A percentile compares a stretch with the other conserved stretches of the same genome.
Conservation (phyloP, 2,329 filamentous ascomycete species). For the Aspergillus hortae region DNA sequence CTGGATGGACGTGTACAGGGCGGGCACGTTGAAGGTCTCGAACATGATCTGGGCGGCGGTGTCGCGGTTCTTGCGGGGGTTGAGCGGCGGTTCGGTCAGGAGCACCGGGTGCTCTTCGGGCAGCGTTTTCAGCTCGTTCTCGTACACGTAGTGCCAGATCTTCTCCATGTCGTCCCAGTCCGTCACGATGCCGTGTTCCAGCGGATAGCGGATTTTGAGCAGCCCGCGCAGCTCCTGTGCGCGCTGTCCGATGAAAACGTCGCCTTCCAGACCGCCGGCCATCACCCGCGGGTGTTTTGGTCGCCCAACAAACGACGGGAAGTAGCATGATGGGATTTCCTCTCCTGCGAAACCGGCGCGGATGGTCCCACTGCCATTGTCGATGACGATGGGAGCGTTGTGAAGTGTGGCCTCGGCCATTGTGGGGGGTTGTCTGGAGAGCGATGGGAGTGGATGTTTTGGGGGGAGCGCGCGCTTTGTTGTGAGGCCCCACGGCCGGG, state of each 20-base stretch:
- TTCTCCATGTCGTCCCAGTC: conserved; percentile 99
- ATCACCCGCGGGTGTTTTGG: conserved; percentile 94
- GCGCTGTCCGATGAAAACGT: conserved; percentile 92
- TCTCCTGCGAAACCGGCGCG: conserved; percentile 95
- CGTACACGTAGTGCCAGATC: conserved; percentile 98
- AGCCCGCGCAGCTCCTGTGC: conserved; percentile 87
- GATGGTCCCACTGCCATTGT: conserved; percentile 98
- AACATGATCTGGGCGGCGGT: conserved; percentile 96
- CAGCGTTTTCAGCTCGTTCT: conserved; percentile 90
- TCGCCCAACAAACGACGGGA: conserved; percentile 93
- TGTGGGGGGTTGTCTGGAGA: conserved; percentile 18
- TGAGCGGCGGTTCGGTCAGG: conserved; percentile 91
- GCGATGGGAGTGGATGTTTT: conserved; percentile 15
- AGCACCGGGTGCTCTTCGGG: conserved; percentile 99
- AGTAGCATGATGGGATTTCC: conserved; percentile 93
- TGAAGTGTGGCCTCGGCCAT: conserved; percentile 71
- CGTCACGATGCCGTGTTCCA: conserved; percentile 97
- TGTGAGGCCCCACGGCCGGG: conserved; percentile 29
- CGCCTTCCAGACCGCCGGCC: conserved; percentile 92
- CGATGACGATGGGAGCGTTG: conserved; percentile 97
- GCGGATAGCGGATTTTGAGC: conserved; percentile 90
- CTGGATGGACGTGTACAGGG: conserved; percentile 94
- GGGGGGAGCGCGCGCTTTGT: conserved; percentile 16
- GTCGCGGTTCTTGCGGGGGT: conserved; percentile 92
- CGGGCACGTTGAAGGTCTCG: conserved; percentile 97